Conservation (phyloP, 257 asterid species). For the Solanum medicagineum region DNA sequence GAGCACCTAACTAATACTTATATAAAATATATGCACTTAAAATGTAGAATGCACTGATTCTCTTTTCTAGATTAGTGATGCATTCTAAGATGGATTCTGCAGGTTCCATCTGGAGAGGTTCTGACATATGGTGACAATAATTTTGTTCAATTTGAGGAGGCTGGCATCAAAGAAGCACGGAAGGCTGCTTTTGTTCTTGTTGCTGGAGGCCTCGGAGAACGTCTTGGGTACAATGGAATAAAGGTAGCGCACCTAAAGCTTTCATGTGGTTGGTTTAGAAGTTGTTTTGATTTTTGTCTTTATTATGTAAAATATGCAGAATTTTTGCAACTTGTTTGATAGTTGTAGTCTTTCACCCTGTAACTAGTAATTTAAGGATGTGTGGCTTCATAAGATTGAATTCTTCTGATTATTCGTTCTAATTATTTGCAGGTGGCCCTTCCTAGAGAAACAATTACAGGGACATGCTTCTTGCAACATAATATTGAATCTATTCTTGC, state of each 20-base stretch:
- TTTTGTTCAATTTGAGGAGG: constrained; percentile 62
- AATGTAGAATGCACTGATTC: not conserved
- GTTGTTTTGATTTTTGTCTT: not conserved
- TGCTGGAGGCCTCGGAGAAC: constrained; percentile 99
- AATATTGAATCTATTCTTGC: constrained; percentile 89
- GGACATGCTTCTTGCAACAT: constrained; percentile 83
- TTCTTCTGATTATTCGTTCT: constrained; percentile 10
- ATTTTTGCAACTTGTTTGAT: not conserved
- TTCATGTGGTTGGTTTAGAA: not conserved
- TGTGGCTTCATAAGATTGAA: not conserved
- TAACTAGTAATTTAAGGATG: not conserved
- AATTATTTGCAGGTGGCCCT: constrained; percentile 70
- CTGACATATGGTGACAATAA: constrained; percentile 60
- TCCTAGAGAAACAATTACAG: constrained; percentile 71
- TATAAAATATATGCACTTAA: too few relatives aligned
- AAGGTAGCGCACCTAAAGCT: constrained; percentile 38
- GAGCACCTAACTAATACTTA: too few relatives aligned
- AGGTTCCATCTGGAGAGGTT: constrained; percentile 96
- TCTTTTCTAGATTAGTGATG: not conserved
- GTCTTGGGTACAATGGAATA: constrained; percentile 96
- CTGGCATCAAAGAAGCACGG: constrained; percentile 72
- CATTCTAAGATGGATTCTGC: not conserved
- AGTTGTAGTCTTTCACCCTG: not conserved
- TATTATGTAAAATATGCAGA: not conserved
- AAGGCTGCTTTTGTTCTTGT: constrained; percentile 97